A percentile compares a stretch with the other conserved stretches of the same genome.
phyloP scores from a whole-genome alignment of 345 rosid species.

The Diplotaxis tenuifolia region DNA sequence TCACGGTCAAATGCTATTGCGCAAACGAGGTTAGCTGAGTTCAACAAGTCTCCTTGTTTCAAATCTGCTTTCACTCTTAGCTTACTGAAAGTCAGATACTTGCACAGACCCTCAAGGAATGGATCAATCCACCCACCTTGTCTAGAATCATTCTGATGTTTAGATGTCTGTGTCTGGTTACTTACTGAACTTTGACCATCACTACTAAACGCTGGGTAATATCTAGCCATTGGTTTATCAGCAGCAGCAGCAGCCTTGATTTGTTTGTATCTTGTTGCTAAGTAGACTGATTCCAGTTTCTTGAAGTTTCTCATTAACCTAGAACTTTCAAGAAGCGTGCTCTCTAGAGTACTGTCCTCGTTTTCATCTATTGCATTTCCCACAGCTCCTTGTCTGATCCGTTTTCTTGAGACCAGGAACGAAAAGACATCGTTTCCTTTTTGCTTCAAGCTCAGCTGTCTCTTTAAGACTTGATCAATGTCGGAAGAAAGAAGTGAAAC shows the following conservation, averaged over 20 bases:
- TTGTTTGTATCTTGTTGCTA: slow-evolving; percentile 68
- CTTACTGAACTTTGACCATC: slow-evolving; percentile 84
- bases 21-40: slow-evolving; percentile 86
- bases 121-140: slow-evolving; percentile 87
- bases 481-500: slow-evolving; percentile 73
- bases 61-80: slow-evolving; percentile 83
- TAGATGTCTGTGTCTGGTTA: slow-evolving; percentile 45
- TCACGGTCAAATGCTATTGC: slow-evolving; percentile 86
- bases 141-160: slow-evolving; percentile 38
- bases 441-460: slow-evolving; percentile 54
- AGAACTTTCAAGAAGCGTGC: slow-evolving; percentile 57
- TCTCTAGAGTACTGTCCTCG: too few species aligned
- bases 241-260: slow-evolving; percentile 38
- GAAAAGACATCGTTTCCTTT: too few species aligned
- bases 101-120: slow-evolving; percentile 94
- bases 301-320: slow-evolving; percentile 84
- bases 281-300: slow-evolving; percentile 86
- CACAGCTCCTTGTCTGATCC: slow-evolving; percentile 60
- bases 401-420: slow-evolving; percentile 85
- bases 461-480: slow-evolving; percentile 72
- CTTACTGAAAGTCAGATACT: slow-evolving; percentile 75
- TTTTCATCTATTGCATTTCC: too few species aligned
- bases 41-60: slow-evolving; percentile 89
- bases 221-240: slow-evolving; percentile 51
- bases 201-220: slow-evolving; percentile 58